Conservation (phyloP, 139 green algal genomes). For the Chlorella vulgaris region DNA sequence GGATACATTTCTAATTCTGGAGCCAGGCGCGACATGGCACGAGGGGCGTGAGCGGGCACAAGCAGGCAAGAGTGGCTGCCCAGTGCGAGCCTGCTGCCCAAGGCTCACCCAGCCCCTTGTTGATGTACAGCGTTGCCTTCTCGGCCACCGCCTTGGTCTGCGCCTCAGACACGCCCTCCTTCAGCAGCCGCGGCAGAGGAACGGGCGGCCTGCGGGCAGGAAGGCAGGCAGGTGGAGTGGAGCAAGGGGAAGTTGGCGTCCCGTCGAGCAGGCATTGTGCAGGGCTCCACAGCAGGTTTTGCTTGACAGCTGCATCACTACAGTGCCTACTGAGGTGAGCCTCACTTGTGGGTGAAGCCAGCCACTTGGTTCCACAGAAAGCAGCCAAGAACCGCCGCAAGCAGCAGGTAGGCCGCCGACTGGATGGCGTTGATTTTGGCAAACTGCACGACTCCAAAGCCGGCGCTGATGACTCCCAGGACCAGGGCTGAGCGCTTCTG, state of each 20-base stretch:
- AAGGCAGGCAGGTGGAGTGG: no score
- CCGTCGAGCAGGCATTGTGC: not conserved
- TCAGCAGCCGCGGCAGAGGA: slow-evolving; percentile 42
- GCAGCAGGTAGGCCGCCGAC: slow-evolving; percentile 32
- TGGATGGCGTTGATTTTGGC: slow-evolving; percentile 33
- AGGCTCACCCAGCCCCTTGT: slow-evolving; percentile 40
- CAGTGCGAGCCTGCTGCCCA: no score
- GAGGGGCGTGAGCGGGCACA: no score
- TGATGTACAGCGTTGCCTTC: slow-evolving; percentile 33
- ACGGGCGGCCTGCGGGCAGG: slow-evolving; percentile 45
- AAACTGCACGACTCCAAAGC: slow-evolving; percentile 53
- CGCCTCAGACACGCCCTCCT: slow-evolving; percentile 43
- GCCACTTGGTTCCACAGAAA: slow-evolving; percentile 55
- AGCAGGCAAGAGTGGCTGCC: no score
- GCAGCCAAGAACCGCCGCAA: slow-evolving; percentile 27
- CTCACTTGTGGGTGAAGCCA: slow-evolving; percentile 18
- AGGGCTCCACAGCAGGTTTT: no score
- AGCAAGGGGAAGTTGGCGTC: not conserved
- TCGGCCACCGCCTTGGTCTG: slow-evolving; percentile 35
- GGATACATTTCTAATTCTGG: not conserved
- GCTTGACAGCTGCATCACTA: no score
- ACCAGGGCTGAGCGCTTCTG: slow-evolving; percentile 41
- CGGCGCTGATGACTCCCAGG: slow-evolving; percentile 43
- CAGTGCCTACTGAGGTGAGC: no score
- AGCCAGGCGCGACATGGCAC: no score